Conservation (phyloP, 768 basidiomycete genomes). For the Phaeotremella fagi region DNA sequence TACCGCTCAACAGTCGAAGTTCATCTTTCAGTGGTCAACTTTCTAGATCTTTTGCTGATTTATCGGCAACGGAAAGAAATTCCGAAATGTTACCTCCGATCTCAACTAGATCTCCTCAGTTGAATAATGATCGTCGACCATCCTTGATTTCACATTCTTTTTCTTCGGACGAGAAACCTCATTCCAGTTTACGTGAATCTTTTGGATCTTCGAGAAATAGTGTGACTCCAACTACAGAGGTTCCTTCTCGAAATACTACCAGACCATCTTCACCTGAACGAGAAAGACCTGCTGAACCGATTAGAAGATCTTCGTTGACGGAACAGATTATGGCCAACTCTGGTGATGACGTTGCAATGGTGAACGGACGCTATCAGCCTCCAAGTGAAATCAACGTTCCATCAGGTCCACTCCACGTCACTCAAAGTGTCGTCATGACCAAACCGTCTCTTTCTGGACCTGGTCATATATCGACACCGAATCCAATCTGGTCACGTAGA, state of each 20-base stretch:
- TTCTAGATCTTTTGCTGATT: conserved; percentile 31
- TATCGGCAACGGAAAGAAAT: conserved; percentile 18
- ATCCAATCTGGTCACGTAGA: conserved; percentile 2
- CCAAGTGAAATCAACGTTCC: background rate
- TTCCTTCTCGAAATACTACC: background rate
- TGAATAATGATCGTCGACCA: conserved; percentile 3
- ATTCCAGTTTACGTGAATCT: too few relatives aligned
- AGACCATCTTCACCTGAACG: conserved; percentile 24
- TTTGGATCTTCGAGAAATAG: too few relatives aligned
- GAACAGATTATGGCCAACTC: conserved; percentile 30
- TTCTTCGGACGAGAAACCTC: background rate
- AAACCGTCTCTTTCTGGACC: conserved; percentile 24
- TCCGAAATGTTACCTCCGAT: conserved; percentile 16
- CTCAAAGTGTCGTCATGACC: conserved; percentile 8
- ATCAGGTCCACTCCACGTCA: background rate
- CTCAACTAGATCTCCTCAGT: background rate
- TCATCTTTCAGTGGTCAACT: conserved; percentile 36
- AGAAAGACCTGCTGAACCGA: conserved; percentile 3
- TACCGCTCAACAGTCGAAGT: conserved; percentile 14
- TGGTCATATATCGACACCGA: background rate
- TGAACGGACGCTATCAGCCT: conserved; percentile 4
- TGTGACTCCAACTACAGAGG: background rate
- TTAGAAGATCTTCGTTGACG: conserved; percentile 25
- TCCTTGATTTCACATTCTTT: background rate
- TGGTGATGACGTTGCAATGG: conserved; percentile 27